These are phyloP conservation scores for Cystobasidiaceae sp. DNA, from an alignment of 1,284 basidiomycete species.

Conservation along the genomic window DNA sequence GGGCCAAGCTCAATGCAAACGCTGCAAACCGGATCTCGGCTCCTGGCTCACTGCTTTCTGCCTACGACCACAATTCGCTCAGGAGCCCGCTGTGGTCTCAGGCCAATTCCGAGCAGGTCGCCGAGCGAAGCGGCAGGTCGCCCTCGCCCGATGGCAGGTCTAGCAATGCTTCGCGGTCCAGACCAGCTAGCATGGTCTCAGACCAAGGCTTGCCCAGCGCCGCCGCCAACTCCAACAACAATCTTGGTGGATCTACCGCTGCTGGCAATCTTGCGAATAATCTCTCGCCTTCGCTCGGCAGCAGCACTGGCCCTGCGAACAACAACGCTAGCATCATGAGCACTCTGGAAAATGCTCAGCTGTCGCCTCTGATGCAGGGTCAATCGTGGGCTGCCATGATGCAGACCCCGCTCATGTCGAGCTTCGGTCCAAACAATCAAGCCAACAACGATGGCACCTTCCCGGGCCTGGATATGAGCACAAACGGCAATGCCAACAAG, in stretches of 20 bases:
- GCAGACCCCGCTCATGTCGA: constrained; percentile 86
- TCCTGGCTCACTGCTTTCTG: constrained; percentile 61
- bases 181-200: constrained; percentile 28
- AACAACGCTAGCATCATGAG: constrained; percentile 15
- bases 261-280: constrained; percentile 22
- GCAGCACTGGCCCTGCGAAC: not conserved
- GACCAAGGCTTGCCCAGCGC: constrained; percentile 7
- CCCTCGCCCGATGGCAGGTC: constrained; percentile 47
- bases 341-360: constrained; percentile 47
- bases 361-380: constrained; percentile 61
- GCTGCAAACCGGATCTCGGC: constrained; percentile 87
- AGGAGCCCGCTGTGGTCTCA: constrained; percentile 44
- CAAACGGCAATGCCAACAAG: constrained; percentile 52
- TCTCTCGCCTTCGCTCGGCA: constrained; percentile 18
- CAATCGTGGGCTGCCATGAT: constrained; percentile 98
- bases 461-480: constrained; percentile 51
- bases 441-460: constrained; percentile 43
- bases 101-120: constrained; percentile 37
- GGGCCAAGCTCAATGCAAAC: constrained; percentile 83
- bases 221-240: too few species aligned
- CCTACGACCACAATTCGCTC: constrained; percentile 27
- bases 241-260: too few species aligned
- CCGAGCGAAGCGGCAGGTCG: constrained; percentile 17
- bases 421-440: constrained; percentile 59
- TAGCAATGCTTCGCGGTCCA: constrained; percentile 16